Conservation (phyloP, 352 stramenopile species). For the Globisporangium spiculum region DNA sequence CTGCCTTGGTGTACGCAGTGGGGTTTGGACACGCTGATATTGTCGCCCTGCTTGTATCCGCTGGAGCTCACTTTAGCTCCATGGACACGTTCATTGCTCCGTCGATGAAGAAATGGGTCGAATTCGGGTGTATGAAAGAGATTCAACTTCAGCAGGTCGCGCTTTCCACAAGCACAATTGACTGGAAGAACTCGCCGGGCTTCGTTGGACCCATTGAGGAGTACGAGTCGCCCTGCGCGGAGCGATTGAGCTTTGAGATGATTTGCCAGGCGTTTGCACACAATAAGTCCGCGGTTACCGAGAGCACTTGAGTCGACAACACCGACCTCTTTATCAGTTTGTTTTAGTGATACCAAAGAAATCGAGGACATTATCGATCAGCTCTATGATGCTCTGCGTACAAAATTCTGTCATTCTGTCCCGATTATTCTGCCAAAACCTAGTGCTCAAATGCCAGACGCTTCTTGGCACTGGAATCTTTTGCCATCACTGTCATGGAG, state of each 20-base stretch:
- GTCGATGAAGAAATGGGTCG: slow-evolving; percentile 64
- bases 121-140: slow-evolving; percentile 41
- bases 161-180: not conserved
- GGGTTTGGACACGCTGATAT: slow-evolving; percentile 53
- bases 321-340: not conserved
- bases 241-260: slow-evolving; percentile 22
- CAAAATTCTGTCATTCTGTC: not conserved
- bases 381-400: not conserved
- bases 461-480: slow-evolving; percentile 31
- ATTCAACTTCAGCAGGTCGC: slow-evolving; percentile 22
- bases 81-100: slow-evolving; percentile 45
- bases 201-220: slow-evolving; percentile 33
- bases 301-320: not conserved
- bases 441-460: slow-evolving; percentile 29
- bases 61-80: slow-evolving; percentile 51
- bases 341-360: not conserved
- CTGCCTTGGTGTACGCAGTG: slow-evolving; percentile 59
- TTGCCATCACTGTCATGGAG: slow-evolving; percentile 32
- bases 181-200: not conserved
- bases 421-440: not conserved
- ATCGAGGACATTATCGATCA: not conserved
- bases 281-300: not conserved
- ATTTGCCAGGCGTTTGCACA: slow-evolving; percentile 22
- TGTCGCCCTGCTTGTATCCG: slow-evolving; percentile 25
- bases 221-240: slow-evolving; percentile 16